Percentiles rank a stretch among this genome's conserved stretches.
Conservation (phyloP, 129 eudicot species). For the Flaveria linearis region DNA sequence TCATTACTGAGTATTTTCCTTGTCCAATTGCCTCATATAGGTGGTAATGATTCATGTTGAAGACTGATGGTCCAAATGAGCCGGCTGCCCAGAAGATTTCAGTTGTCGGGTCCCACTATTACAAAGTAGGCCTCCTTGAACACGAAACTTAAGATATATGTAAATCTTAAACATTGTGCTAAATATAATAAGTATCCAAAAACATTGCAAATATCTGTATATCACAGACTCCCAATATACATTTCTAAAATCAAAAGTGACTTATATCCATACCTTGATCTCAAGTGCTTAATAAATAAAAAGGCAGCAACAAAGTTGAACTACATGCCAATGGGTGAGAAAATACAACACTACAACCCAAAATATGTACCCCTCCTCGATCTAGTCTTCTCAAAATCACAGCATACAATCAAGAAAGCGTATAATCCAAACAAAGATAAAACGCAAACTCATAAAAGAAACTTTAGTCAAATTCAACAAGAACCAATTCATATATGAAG, state of each 20-base stretch:
- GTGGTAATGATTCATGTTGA: constrained; percentile 78
- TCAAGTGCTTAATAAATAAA: not conserved
- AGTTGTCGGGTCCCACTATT: not conserved
- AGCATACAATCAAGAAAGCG: not conserved
- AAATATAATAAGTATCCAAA: not conserved
- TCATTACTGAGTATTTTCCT: constrained; percentile 72
- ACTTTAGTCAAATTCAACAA: not conserved
- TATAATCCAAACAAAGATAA: not conserved
- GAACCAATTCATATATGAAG: not conserved
- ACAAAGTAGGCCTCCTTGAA: not conserved
- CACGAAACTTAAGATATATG: not conserved
- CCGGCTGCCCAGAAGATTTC: not conserved
- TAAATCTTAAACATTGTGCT: not conserved
- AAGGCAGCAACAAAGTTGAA: no score
- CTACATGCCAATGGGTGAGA: no score
- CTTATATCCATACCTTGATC: not conserved
- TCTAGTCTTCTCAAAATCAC: constrained; percentile 6
- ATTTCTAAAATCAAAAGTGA: constrained; percentile 2
- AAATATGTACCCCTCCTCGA: no score
- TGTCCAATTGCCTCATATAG: constrained; percentile 87
- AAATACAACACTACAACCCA: no score
- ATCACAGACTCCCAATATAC: not conserved
- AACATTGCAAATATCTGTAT: not conserved
- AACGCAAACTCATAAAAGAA: not conserved
- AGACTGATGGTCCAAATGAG: not conserved